Percentiles rank a stretch among this genome's conserved stretches.
Evolutionary conservation across 2,329 filamentous ascomycete species (phyloP).

Genomic region (Aschersonia sp.): DNA sequence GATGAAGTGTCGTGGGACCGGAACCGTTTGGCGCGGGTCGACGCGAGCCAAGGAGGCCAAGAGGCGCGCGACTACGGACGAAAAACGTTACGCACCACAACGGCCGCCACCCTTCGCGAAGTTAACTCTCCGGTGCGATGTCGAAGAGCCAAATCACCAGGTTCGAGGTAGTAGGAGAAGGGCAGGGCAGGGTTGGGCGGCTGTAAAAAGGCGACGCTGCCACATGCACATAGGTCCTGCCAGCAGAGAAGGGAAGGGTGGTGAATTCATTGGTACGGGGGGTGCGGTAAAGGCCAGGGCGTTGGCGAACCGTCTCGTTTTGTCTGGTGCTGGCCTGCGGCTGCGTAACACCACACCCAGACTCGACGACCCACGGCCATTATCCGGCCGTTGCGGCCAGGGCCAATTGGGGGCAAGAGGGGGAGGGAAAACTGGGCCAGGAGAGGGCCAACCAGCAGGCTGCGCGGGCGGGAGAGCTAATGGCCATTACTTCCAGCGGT

Average conservation of each 20-base stretch:
- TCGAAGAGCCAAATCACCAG: neutral
- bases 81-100: neutral
- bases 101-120: neutral
- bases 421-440: neutral
- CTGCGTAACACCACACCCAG: neutral
- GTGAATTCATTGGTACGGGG: neutral
- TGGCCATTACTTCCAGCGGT: no score
- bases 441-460: neutral
- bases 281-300: neutral
- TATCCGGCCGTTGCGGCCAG: neutral
- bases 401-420: neutral
- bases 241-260: neutral
- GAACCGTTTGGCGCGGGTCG: slow-evolving; percentile 2
- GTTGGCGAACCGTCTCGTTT: neutral
- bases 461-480: no score
- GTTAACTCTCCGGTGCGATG: neutral
- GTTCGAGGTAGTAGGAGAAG: neutral
- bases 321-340: neutral
- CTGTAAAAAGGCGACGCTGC: neutral
- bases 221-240: neutral
- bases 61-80: neutral
- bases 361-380: neutral
- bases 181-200: neutral
- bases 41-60: slow-evolving; percentile 1
- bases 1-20: slow-evolving; percentile 1